phyloP scores from a whole-genome alignment of 345 rosid species.

The Dipteronia sinensis region DNA sequence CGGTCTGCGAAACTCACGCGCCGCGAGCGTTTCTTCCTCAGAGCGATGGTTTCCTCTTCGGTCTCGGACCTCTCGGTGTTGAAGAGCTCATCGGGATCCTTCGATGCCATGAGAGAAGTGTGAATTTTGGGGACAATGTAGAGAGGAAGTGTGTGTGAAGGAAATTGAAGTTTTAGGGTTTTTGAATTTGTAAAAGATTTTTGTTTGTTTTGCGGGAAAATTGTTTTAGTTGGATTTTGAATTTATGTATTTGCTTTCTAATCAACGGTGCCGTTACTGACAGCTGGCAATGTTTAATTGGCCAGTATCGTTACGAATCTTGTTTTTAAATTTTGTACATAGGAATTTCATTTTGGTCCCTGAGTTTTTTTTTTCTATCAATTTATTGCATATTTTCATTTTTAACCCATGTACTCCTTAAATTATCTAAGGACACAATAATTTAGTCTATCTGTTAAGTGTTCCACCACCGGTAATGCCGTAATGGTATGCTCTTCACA shows the following conservation, averaged over 20 bases:
- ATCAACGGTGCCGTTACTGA: too few species aligned
- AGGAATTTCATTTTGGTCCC: too few species aligned
- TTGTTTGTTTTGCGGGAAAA: constrained; percentile 15
- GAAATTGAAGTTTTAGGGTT: constrained; percentile 37
- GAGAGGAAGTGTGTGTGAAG: background rate
- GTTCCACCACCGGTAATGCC: too few species aligned
- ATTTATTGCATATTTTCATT: too few species aligned
- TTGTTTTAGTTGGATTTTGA: background rate
- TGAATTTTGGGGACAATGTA: constrained; percentile 11
- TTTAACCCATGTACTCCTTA: too few species aligned
- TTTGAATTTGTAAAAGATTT: constrained; percentile 13
- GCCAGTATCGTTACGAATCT: too few species aligned
- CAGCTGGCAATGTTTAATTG: too few species aligned
- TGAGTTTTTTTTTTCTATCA: too few species aligned
- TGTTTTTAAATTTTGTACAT: too few species aligned
- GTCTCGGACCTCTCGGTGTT: constrained; percentile 44
- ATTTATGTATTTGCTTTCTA: background rate
- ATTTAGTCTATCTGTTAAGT: too few species aligned
- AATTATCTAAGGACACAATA: too few species aligned
- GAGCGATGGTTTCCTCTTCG: constrained; percentile 72
- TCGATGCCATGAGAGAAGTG: constrained; percentile 42
- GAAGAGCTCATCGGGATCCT: constrained; percentile 44
- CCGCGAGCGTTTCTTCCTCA: constrained; percentile 66
- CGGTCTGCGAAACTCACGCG: constrained; percentile 98
- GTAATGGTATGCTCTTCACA: too few species aligned